Evolutionary conservation across 768 basidiomycete genomes (phyloP).

Genomic region (Mycena albidolilacea): DNA sequence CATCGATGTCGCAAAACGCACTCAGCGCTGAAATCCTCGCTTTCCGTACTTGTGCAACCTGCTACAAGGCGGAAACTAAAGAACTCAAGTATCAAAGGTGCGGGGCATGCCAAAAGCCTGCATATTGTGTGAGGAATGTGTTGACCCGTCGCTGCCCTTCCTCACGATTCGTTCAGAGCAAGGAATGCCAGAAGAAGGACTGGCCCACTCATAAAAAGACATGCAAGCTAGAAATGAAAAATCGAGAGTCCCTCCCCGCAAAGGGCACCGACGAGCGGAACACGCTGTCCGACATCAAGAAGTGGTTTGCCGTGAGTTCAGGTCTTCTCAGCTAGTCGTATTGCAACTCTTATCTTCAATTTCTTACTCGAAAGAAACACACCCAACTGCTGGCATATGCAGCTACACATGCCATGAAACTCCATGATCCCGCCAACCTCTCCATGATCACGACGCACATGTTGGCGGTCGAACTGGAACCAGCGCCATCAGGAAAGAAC

Average conservation of each 20-base stretch:
- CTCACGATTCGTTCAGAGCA: conserved; percentile 17
- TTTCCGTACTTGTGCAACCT: conserved; percentile 16
- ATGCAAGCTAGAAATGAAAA: conserved; percentile 21
- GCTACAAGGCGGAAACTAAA: conserved; percentile 31
- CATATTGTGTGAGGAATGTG: conserved; percentile 22
- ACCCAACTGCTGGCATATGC: conserved; percentile 31
- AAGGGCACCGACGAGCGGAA: conserved; percentile 23
- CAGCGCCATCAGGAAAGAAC: neutral
- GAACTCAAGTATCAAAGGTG: conserved; percentile 22
- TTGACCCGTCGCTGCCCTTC: neutral
- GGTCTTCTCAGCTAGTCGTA: neutral
- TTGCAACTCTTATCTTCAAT: neutral
- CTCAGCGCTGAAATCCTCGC: conserved; percentile 29
- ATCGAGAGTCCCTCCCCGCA: conserved; percentile 30
- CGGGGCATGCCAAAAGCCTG: conserved; percentile 18
- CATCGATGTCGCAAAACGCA: conserved; percentile 24
- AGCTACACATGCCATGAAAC: conserved; percentile 29
- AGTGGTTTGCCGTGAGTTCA: conserved; percentile 32
- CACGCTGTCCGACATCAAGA: conserved; percentile 24
- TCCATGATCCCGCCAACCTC: conserved; percentile 12
- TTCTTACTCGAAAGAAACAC: conserved; percentile 23
- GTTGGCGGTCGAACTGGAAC: conserved; percentile 17
- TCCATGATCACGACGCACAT: conserved; percentile 24
- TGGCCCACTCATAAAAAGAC: conserved; percentile 31
- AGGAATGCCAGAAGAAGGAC: conserved; percentile 34